Evolutionary conservation across 2,329 filamentous ascomycete genomes (phyloP), one percentile per base, ranked within the genome.

Genomic region (Fusarium virguliforme): DNA sequence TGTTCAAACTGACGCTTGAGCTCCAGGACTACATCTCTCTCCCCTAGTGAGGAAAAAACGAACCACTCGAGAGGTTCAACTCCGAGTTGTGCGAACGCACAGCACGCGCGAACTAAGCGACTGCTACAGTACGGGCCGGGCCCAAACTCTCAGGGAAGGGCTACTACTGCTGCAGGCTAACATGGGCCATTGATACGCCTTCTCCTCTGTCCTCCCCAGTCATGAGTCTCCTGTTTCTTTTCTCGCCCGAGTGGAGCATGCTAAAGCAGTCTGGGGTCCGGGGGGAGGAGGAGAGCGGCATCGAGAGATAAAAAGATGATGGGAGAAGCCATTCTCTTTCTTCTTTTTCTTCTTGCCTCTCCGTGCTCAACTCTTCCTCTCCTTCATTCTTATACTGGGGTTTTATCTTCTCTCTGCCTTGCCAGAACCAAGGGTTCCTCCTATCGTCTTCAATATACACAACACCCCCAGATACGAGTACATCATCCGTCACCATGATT

Each of bases 401-500:
- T 18, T 7, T 4, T 51, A 8, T 13, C 7, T 18, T 53, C 18
- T 48, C 30, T 43, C 34, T 28, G 30, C 34, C 37, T 43, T 18
- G 32, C 13, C 37, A 40, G 24, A 13, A 10, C 22, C 34, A 40
- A 40, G 35, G 34, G 22, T 56, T 30, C 30, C 10, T 34, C 10
- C 35, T n/a, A 13, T 5, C 8, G 2, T 28, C 15, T 48, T 53
- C 48, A 51, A 51, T 22, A 56, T 8, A 32, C 13, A 56, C 18
- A 26, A 26, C 37, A 32, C 26, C 34, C n/a, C 12, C 24, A 48
- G 32, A 28, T 58, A 58, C 51, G 26, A 32, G 32, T 46, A 48
- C 40, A 57, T 38, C 43, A 60, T 62, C 66, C 71, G 74, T 65
- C 76, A 79, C 76, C 50, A 83, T 83, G 81, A 68, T 76, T 53